Conservation (phyloP, 2,329 filamentous ascomycete species). For the Myriosclerotinia curreyana region DNA sequence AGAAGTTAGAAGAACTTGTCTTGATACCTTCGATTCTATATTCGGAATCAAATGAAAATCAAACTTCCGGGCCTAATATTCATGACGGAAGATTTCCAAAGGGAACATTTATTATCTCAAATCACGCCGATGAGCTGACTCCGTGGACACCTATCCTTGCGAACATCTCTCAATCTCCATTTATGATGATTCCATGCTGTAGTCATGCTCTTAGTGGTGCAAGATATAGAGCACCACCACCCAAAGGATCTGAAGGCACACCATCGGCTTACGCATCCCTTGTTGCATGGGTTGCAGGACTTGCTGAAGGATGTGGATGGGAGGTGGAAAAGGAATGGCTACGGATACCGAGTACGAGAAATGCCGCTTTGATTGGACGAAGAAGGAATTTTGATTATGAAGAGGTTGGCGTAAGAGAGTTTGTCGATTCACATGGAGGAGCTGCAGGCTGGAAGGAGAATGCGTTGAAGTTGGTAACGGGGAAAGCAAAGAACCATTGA, state of each 20-base stretch:
- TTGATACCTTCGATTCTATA: conserved; percentile 51
- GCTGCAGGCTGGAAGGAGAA: conserved; percentile 57
- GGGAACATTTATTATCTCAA: conserved; percentile 89
- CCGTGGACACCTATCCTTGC: conserved; percentile 93
- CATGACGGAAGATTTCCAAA: conserved; percentile 65
- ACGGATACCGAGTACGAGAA: conserved; percentile 88
- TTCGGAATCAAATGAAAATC: conserved; percentile 17
- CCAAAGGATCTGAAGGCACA: conserved; percentile 38
- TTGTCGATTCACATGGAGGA: conserved; percentile 54
- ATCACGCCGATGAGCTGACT: conserved; percentile 95
- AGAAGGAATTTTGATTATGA: conserved; percentile 32
- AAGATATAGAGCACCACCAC: conserved; percentile 64
- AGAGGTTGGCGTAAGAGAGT: conserved; percentile 43
- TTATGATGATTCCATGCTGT: conserved; percentile 93
- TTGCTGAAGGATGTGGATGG: conserved; percentile 73
- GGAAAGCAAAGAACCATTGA: conserved; percentile 29
- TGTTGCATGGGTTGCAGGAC: conserved; percentile 69
- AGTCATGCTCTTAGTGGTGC: conserved; percentile 80
- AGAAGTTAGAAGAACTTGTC: conserved; percentile 55
- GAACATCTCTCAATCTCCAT: conserved; percentile 69
- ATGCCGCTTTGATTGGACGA: conserved; percentile 75
- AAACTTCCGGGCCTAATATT: conserved; percentile 40
- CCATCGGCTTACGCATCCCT: conserved; percentile 79
- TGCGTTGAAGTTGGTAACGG: conserved; percentile 59
- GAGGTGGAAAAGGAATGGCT: conserved; percentile 78